phyloP scores from a whole-genome alignment of 2,329 filamentous ascomycete genomes.

The Cordyceps fumosorosea region DNA sequence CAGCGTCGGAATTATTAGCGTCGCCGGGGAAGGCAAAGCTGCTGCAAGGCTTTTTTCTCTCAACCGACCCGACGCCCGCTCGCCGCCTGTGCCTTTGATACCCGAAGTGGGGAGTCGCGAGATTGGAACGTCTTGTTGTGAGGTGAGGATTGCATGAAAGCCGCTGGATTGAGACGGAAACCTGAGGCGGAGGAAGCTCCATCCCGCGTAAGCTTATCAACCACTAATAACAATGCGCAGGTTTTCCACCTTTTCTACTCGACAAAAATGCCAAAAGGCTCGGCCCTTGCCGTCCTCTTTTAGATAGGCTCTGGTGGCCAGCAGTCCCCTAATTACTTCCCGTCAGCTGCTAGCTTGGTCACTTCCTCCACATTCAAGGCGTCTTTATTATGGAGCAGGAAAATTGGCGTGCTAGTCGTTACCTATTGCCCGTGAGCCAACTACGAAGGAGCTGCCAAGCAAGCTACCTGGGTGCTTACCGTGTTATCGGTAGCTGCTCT shows the following conservation, averaged over 20 bases:
- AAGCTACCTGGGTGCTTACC: background rate
- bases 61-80: no score
- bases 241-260: background rate
- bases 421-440: no score
- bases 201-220: background rate
- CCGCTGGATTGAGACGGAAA: no score
- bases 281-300: constrained; percentile 5
- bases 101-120: background rate
- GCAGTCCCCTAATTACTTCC: background rate
- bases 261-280: background rate
- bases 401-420: background rate
- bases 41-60: background rate
- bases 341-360: background rate
- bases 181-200: background rate
- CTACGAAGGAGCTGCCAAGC: background rate
- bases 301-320: no score
- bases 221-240: no score
- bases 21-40: background rate
- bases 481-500: background rate
- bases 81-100: background rate
- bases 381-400: background rate
- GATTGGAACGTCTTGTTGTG: background rate
- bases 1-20: constrained; percentile 3
- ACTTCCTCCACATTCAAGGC: background rate
- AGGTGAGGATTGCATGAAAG: no score